Evolutionary conservation across 2,329 filamentous ascomycete species (phyloP), one percentile per base, ranked within the genome.

Genomic region (Myotisia sp.): DNA sequence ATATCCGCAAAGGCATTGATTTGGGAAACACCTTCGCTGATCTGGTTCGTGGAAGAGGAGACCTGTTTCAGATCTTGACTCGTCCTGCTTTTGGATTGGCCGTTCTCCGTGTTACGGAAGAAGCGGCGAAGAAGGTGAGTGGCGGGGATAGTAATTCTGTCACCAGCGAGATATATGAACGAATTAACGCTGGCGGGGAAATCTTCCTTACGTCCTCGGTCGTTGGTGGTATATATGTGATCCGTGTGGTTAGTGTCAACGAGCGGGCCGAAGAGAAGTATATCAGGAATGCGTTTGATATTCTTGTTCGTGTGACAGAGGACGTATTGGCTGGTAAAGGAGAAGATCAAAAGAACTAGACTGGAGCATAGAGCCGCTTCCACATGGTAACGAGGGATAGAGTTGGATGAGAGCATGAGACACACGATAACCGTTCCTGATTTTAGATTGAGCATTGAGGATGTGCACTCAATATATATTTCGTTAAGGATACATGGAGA

Each of bases 191-290:
- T 3, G 63, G 70, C 5, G 83, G 83, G 1, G 74, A 83, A 54
- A 79, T 92, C 37, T 94, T 83, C 56, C 61, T 94, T 16, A 94
- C 85, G 0, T 78, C 75, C 26, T 79, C 77, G 1, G 70, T 84
- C 3, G 67, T 92, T 8, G 73, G 71, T 6, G 79, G 74, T 1
- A 65, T 74, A 13, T 83, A 83, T 54, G 77, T 79, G 2, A 92
- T 95, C 40, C 68, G 87, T 0, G 73, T 94, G 23, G 78, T 87
- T 14, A 84, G 81, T 37, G 77, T 71, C 1, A 81, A 79, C 46
- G 62, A 70, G 16, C 63, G 71, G 26, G 73, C 77, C 0, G 76
- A 87, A 53, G 76, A 82, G 56, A 70, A 71, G 49, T 79, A 83
- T 54, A 59, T 94, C 3, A 64, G 73, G 40, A 67, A 66, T 41